Base-by-base conservation (phyloP, 2,329 filamentous ascomycete species). In the Arthrobotrys conoides region DNA sequence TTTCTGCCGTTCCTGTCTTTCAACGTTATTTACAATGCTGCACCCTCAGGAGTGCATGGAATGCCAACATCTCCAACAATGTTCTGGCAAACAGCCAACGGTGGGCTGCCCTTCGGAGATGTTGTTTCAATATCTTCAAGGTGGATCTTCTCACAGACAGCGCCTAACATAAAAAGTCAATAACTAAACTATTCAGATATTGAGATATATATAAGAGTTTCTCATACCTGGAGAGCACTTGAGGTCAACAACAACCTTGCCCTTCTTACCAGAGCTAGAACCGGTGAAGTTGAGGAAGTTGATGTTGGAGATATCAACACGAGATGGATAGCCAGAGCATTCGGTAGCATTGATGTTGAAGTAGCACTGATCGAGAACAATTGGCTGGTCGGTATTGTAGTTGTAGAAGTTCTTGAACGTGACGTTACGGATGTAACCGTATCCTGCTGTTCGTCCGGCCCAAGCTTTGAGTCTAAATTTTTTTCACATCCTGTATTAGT, bases 351-450 rank as follows among this genome's bases (percentile, higher is more conserved):
- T 86, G 79, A 89, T 85, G 78, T 90, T 87, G 83, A 90, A 90
- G 83, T 90, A 90, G 83, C 89, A 90, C 30, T 89, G 88, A 81
- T 90, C 89, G 6, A 91, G 84, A 41, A 89, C 88, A 22, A 89
- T 85, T 0, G 88, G 86, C 77, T 87, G 86, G 80, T 90, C 89
- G 20, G 88, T 89, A 79, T 89, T 88, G 20, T 87, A 88, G 48
- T 89, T 86, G 83, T 86, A 87, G 80, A 90, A 87, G 83, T 90
- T 88, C 83, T 88, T 86, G 83, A 89, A 91, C 0, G 89, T 90
- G 59, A 90, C 85, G 82, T 90, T 91, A 80, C 88, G 86, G 80
- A 90, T 88, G 69, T 87, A 89, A 8, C 89, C 89, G 75, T 89
- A 89, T 1, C 89, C 89, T 0, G 87, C 87, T 53, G 87, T 84